Base-by-base conservation (phyloP, 495 filamentous ascomycete species). In the Aspergillus wentii region DNA sequence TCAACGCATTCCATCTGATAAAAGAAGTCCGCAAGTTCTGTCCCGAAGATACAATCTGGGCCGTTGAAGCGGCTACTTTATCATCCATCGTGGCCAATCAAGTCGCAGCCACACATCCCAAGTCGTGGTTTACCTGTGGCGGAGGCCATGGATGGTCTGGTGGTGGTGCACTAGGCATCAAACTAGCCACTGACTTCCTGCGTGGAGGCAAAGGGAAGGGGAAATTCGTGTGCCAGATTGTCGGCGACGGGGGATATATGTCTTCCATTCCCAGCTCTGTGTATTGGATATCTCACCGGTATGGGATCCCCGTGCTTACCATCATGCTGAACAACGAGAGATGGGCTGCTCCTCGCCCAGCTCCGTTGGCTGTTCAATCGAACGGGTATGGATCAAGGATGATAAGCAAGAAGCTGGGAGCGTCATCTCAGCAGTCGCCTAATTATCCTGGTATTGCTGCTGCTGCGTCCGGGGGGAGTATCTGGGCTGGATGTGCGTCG, bases 111-210 rank as follows among this genome's bases (percentile, higher is more conserved):
- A 44, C 43, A 5, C 41, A 30, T 2, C 49, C 52, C 1, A 49
- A 50, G 7, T 48, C 52, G 5, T 46, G 48, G n/a, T 29, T 62
- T n/a, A 58, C 41, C 31, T 51, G 49, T 5, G 58, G 58, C 6
- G 58, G 52, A 15, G 56, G 52, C 2, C 41, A 59, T 8, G 58
- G 58, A 8, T 62, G 56, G 56, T 38, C 47, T 4, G 50, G 49
- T 20, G 58, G 58, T 27, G 58, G 47, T 20, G 50, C 58, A 3
- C 32, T 62, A 15, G 56, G 58, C 17, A 46, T 48, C 8, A 52
- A 52, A 36, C 52, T 62, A 0, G 58, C 55, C 13, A 38, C 50
- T 17, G 29, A 20, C 8, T 36, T 41, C 7, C 19, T 21, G 8
- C 20, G 18, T 13, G 33, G 43, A 6, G 39, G 34, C 17, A 8